Evolutionary conservation across 129 eudicot species (phyloP).

Genomic region (Flaveria trinervia): DNA sequence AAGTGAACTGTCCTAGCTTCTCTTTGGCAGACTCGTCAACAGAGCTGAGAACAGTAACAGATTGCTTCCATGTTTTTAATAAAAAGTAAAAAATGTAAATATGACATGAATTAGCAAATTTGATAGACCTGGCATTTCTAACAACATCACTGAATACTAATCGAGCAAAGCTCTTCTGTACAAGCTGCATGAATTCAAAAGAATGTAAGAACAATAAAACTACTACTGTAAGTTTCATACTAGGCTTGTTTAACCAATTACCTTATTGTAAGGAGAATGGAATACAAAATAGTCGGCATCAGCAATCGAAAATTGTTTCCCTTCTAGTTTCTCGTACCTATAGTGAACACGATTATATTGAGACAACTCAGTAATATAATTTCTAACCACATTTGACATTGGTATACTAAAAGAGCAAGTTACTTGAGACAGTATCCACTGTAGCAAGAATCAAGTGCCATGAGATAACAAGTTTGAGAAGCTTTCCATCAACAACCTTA

Average conservation of each 20-base stretch:
- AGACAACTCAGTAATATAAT: constrained; percentile 9
- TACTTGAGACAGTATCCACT: constrained; percentile 73
- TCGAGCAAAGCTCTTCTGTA: constrained; percentile 97
- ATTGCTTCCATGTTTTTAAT: not conserved
- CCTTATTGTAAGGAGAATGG: constrained; percentile 98
- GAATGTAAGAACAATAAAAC: constrained; percentile 2
- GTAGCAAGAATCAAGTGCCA: constrained; percentile 98
- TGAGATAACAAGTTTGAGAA: constrained; percentile 97
- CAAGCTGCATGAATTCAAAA: constrained; percentile 73
- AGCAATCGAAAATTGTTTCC: constrained; percentile 69
- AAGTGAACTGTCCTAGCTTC: constrained; percentile 71
- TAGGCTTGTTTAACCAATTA: constrained; percentile 26
- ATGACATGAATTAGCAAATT: constrained; percentile 9
- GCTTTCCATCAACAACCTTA: constrained; percentile 97
- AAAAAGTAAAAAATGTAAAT: not conserved
- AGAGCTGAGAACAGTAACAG: constrained; percentile 45
- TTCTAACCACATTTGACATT: not conserved
- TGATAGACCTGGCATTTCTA: constrained; percentile 72
- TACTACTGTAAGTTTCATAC: constrained; percentile 3
- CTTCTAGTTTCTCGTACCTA: constrained; percentile 82
- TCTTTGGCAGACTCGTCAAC: constrained; percentile 74
- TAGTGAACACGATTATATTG: constrained; percentile 7
- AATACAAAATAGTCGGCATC: constrained; percentile 89
- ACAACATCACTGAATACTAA: constrained; percentile 67
- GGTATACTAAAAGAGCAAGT: not conserved